Conservation (phyloP, 441 rosid genomes). For the Erodium texanum region DNA sequence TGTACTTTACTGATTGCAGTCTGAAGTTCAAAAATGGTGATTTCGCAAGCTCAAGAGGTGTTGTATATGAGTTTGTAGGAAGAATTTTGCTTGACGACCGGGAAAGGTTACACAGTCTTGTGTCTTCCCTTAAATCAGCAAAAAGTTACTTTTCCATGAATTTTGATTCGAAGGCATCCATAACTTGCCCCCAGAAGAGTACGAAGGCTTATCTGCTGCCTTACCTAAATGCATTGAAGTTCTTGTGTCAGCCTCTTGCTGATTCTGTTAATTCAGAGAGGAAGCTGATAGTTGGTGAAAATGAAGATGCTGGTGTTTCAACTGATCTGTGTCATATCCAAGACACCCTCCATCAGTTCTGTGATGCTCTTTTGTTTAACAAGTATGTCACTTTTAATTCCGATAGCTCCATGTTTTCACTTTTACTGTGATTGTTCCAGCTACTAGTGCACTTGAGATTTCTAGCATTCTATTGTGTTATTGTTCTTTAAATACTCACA, state of each 20-base stretch:
- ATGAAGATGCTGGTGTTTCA: slow-evolving; percentile 31
- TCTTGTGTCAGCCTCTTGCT: slow-evolving; percentile 77
- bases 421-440: slow-evolving; percentile 4
- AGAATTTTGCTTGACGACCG: slow-evolving; percentile 38
- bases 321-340: slow-evolving; percentile 39
- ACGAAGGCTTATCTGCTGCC: slow-evolving; percentile 30
- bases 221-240: slow-evolving; percentile 53
- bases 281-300: slow-evolving; percentile 42
- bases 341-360: slow-evolving; percentile 49
- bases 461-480: slow-evolving; percentile 5
- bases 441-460: slow-evolving; percentile 14
- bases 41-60: slow-evolving; percentile 22
- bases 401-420: slow-evolving; percentile 12
- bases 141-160: slow-evolving; percentile 32
- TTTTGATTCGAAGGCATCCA: slow-evolving; percentile 14
- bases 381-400: slow-evolving; percentile 32
- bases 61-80: slow-evolving; percentile 33
- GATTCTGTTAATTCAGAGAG: slow-evolving; percentile 53
- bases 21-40: slow-evolving; percentile 30
- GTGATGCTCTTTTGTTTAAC: slow-evolving; percentile 35
- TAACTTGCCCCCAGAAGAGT: slow-evolving; percentile 26
- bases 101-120: slow-evolving; percentile 34
- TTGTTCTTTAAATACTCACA: slow-evolving; percentile 5
- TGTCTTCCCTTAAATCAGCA: slow-evolving; percentile 34
- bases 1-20: slow-evolving; percentile 32